Evolutionary conservation across 2,329 filamentous ascomycete species (phyloP).

Genomic region (Venturia effusa): DNA sequence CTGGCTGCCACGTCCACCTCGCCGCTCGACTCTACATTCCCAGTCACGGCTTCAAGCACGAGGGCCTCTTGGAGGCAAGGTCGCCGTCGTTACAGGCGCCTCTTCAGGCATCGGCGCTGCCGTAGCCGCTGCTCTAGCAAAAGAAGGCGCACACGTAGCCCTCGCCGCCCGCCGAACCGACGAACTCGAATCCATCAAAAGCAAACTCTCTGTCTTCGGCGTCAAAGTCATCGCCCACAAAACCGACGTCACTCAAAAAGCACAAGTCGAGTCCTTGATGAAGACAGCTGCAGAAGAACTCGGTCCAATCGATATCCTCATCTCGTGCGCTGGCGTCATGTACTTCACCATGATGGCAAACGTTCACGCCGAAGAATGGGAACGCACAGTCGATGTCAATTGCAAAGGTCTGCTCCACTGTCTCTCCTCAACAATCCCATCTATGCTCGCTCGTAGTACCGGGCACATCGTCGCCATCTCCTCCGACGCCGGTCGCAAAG

Average conservation of each 20-base stretch:
- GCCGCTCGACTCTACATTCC: conserved; percentile 18
- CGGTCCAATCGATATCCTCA: conserved; percentile 66
- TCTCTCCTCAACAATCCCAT: conserved; percentile 56
- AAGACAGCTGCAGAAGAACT: conserved; percentile 48
- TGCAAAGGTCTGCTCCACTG: conserved; percentile 73
- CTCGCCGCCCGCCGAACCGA: conserved; percentile 58
- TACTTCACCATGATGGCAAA: conserved; percentile 85
- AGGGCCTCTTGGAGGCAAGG: conserved; percentile 40
- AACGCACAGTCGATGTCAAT: conserved; percentile 74
- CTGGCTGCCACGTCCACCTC: conserved; percentile 58
- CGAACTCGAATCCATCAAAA: conserved; percentile 56
- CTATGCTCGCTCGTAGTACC: conserved; percentile 56
- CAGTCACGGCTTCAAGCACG: conserved; percentile 20
- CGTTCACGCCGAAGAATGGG: conserved; percentile 62
- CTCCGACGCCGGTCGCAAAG: conserved; percentile 70
- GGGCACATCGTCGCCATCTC: conserved; percentile 75
- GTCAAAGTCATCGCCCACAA: conserved; percentile 57
- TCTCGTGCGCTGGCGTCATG: conserved; percentile 75
- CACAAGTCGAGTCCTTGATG: conserved; percentile 57
- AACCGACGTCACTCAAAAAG: conserved; percentile 61
- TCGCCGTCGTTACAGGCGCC: conserved; percentile 13
- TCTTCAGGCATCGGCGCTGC: conserved; percentile 13
- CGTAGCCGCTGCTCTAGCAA: conserved; percentile 26
- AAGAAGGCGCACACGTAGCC: conserved; percentile 33
- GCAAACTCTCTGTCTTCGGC: conserved; percentile 44